These are phyloP conservation scores for Termitomyces sp. DNA, from an alignment of 768 basidiomycete genomes.

Conservation along the genomic window DNA sequence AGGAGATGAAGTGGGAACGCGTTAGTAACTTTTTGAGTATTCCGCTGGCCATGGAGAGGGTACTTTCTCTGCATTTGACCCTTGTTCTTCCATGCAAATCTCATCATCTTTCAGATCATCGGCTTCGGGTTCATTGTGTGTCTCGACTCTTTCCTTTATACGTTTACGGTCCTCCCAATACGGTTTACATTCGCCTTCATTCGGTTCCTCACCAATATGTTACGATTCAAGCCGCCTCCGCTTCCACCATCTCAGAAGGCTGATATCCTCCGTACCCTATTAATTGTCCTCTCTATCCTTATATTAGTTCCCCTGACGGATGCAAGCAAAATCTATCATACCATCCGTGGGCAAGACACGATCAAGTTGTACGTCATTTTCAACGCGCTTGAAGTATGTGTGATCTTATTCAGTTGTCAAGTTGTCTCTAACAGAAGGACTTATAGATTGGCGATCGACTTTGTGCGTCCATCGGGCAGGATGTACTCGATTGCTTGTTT, in stretches of 20 bases:
- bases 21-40: slow-evolving; percentile 95
- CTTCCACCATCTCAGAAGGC: slow-evolving; percentile 89
- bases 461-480: slow-evolving; percentile 95
- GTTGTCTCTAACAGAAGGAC: slow-evolving; percentile 3
- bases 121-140: slow-evolving; percentile 91
- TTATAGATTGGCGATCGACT: slow-evolving; percentile 87
- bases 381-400: slow-evolving; percentile 89
- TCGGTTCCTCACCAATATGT: slow-evolving; percentile 45
- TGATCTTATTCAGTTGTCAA: neutral
- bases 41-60: slow-evolving; percentile 92
- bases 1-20: slow-evolving; percentile 92
- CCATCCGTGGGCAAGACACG: slow-evolving; percentile 95
- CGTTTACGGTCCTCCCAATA: slow-evolving; percentile 95
- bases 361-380: slow-evolving; percentile 99
- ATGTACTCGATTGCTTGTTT: slow-evolving; percentile 94
- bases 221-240: slow-evolving; percentile 45
- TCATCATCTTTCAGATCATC: slow-evolving; percentile 55
- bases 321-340: slow-evolving; percentile 96
- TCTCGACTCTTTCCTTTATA: slow-evolving; percentile 95
- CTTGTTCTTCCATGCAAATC: neutral
- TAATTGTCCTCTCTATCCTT: slow-evolving; percentile 69
- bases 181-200: slow-evolving; percentile 66
- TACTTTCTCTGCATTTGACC: slow-evolving; percentile 26
- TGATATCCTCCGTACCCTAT: slow-evolving; percentile 77
- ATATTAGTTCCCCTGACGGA: slow-evolving; percentile 84